Percentiles rank a stretch among this genome's conserved stretches.
Conservation (phyloP, 2,329 filamentous ascomycete genomes). For the Diaporthe sp. region DNA sequence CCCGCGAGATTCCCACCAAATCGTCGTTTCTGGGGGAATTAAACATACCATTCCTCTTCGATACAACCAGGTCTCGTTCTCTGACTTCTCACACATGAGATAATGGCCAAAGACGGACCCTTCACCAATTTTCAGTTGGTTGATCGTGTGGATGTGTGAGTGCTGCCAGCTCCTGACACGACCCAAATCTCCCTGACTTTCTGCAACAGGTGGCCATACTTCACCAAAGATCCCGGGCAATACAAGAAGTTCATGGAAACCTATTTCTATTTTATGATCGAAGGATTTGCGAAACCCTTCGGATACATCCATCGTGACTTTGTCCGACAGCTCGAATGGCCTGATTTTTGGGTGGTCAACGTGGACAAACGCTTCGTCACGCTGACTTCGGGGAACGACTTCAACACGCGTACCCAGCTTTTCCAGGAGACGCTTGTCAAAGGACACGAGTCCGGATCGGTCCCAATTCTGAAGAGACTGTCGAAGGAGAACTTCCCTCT, state of each 20-base stretch:
- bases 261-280: not conserved
- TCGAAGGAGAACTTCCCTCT: not conserved
- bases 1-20: not conserved
- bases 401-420: not conserved
- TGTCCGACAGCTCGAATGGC: not conserved
- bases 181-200: not conserved
- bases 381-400: not conserved
- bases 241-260: not conserved
- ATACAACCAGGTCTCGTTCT: not conserved
- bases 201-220: conserved; percentile 2
- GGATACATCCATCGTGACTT: not conserved
- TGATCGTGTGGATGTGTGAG: not conserved
- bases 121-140: not conserved
- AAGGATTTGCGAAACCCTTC: not conserved
- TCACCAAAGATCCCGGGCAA: not conserved
- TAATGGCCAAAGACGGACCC: not conserved
- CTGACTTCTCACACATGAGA: not conserved
- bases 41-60: not conserved
- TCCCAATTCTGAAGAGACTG: not conserved
- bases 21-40: not conserved
- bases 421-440: not conserved
- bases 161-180: not conserved
- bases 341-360: not conserved
- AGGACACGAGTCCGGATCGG: not conserved
- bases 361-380: not conserved